Conservation (phyloP, 768 basidiomycete species). For the Tricholoma terreum region DNA sequence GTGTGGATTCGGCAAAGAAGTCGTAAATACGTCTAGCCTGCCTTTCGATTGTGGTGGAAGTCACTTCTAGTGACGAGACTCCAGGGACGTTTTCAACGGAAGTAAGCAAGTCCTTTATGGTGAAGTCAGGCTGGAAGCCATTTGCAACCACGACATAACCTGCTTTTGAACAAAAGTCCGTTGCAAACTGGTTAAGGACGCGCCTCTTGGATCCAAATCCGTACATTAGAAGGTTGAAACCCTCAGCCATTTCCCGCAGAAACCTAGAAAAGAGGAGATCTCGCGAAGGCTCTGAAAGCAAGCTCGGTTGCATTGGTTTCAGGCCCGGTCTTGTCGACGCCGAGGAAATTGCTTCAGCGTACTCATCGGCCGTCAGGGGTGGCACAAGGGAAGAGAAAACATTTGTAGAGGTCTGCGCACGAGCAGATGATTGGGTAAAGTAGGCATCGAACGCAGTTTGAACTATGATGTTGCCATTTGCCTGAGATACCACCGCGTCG, state of each 20-base stretch:
- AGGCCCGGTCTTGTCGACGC: slow-evolving; percentile 23
- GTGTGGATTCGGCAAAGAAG: slow-evolving; percentile 45
- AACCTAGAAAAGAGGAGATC: slow-evolving; percentile 55
- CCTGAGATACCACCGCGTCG: slow-evolving; percentile 1
- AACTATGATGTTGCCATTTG: slow-evolving; percentile 38
- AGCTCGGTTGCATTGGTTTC: slow-evolving; percentile 30
- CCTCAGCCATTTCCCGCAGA: slow-evolving; percentile 68
- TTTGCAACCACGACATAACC: slow-evolving; percentile 81
- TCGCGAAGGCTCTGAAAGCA: slow-evolving; percentile 31
- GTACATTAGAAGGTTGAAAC: slow-evolving; percentile 87
- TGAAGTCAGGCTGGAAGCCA: slow-evolving; percentile 68
- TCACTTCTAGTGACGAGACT: slow-evolving; percentile 32
- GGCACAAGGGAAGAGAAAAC: slow-evolving; percentile 75
- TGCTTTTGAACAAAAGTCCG: slow-evolving; percentile 44
- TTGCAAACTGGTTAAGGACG: slow-evolving; percentile 74
- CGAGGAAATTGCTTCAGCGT: slow-evolving; percentile 37
- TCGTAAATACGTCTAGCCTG: slow-evolving; percentile 65
- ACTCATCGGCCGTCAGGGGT: slow-evolving; percentile 68
- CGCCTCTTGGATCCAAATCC: slow-evolving; percentile 87
- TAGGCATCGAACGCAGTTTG: slow-evolving; percentile 84
- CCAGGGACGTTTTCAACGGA: slow-evolving; percentile 55
- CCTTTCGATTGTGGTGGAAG: slow-evolving; percentile 48
- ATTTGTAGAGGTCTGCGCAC: slow-evolving; percentile 71
- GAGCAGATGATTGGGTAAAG: slow-evolving; percentile 61
- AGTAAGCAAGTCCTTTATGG: slow-evolving; percentile 63